Evolutionary conservation across 108 stramenopile genomes (phyloP), one percentile per base, ranked within the genome.

Genomic region (Cyclotella kingstonii): DNA sequence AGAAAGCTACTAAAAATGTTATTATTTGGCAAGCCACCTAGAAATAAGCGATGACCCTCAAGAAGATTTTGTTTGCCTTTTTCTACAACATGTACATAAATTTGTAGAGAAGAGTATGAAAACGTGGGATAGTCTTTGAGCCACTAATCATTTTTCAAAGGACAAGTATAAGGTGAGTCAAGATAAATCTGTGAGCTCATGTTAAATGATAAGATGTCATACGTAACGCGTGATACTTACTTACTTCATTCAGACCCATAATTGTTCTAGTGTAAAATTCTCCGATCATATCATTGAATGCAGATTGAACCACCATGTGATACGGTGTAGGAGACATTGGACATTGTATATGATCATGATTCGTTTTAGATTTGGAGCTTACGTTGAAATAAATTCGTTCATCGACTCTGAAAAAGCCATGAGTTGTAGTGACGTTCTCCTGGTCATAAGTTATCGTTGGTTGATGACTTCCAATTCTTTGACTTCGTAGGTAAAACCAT

Each of bases 201-300:
- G 7, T 36, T 8, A 30, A 30, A 1, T 29, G 8, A 27, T 17
- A 11, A 29, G 26, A 51, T 1, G 28, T 15, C 29, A 11, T 15
- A 6, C 28, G 1, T 19, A 29, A 6, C n/a, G 7, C 11, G 7
- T 36, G 36, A 9, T 11, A 2, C 1, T 27, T 10, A 30, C 9
- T 2, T 29, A 51, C 49, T 29, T 50, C 56, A 45, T 76, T 52
- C 15, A 78, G 25, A 3, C 46, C 66, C 0, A 68, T 10, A 17
- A 78, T 34, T n/a, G 60, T 49, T n/a, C 77, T 27, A 3, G 45
- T 46, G 36, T 78, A 78, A 57, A 78, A 78, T 39, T 78, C 77
- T 5, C 77, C 77, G 36, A 78, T 61, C 77, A 78, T 78, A 19
- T 78, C 53, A 62, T 78, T 78, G 42, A 39, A 74, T 28, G 60